Conservation (phyloP, 306 rosid genomes). For the Begonia peltatifolia region DNA sequence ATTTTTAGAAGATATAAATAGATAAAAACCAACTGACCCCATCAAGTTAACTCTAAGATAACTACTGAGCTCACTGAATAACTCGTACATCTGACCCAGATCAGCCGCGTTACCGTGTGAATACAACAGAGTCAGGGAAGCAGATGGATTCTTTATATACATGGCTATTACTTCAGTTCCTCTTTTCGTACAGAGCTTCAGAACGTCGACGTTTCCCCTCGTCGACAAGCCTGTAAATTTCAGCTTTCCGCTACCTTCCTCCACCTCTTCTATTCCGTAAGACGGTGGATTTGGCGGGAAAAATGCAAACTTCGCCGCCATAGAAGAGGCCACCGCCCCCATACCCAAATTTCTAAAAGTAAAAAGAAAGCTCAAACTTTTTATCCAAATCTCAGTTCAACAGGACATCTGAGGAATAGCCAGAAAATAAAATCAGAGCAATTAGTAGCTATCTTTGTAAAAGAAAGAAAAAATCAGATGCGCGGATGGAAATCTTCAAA, state of each 20-base stretch:
- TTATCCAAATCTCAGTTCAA: slow-evolving; percentile 2
- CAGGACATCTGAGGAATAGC: neutral
- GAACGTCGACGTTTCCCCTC: slow-evolving; percentile 64
- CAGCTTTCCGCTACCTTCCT: slow-evolving; percentile 32
- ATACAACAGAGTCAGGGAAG: slow-evolving; percentile 54
- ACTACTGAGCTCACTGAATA: slow-evolving; percentile 65
- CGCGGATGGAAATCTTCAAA: neutral
- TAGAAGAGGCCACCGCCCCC: slow-evolving; percentile 87
- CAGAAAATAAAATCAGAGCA: neutral
- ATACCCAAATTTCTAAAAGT: slow-evolving; percentile 8
- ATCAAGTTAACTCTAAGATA: slow-evolving; percentile 77
- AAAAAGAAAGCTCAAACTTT: neutral
- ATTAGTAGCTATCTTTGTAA: neutral
- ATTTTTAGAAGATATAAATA: neutral
- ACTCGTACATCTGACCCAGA: slow-evolving; percentile 94
- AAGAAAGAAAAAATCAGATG: neutral
- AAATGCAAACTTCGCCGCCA: slow-evolving; percentile 94
- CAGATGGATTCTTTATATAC: slow-evolving; percentile 48
- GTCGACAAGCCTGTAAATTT: slow-evolving; percentile 34
- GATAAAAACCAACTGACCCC: slow-evolving; percentile 33
- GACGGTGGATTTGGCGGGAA: slow-evolving; percentile 91
- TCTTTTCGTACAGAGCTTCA: slow-evolving; percentile 65
- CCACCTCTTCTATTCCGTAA: slow-evolving; percentile 36
- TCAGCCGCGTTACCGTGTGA: slow-evolving; percentile 97
- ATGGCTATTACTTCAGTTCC: slow-evolving; percentile 63